These are phyloP conservation scores for Pistacia atlantica DNA, from an alignment of 345 rosid species.

Conservation along the genomic window DNA sequence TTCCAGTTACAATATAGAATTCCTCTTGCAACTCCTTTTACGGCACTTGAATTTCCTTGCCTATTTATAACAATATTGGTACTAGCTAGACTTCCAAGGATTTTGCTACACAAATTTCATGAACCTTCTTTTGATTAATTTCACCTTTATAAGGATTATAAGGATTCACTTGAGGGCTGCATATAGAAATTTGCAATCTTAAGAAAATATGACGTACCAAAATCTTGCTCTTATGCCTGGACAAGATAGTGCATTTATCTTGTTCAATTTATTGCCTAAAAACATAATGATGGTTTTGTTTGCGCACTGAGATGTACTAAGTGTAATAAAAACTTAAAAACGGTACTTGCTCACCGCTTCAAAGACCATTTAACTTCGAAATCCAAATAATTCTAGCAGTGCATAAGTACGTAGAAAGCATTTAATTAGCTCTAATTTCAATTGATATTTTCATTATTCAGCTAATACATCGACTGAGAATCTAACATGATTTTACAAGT, in stretches of 20 bases:
- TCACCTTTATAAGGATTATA: no score
- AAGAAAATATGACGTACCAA: background rate
- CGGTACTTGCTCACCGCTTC: background rate
- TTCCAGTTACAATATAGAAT: background rate
- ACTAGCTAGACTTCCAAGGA: background rate
- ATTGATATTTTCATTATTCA: background rate
- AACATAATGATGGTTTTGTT: background rate
- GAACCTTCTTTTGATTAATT: no score
- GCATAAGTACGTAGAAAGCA: slow-evolving; percentile 12
- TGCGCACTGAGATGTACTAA: no score
- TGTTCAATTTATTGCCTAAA: no score
- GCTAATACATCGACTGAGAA: no score
- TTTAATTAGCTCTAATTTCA: background rate
- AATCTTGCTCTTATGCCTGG: background rate
- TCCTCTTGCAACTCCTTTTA: background rate
- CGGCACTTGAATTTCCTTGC: background rate
- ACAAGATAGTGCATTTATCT: background rate
- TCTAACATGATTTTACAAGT: no score
- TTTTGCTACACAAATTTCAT: no score
- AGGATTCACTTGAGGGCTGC: no score
- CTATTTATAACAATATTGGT: background rate
- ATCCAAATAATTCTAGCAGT: background rate
- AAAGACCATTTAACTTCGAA: background rate
- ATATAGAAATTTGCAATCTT: no score
- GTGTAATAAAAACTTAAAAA: background rate